phyloP scores from a whole-genome alignment of 176 grass and related monocot genomes.

The Musa schizocarpa region DNA sequence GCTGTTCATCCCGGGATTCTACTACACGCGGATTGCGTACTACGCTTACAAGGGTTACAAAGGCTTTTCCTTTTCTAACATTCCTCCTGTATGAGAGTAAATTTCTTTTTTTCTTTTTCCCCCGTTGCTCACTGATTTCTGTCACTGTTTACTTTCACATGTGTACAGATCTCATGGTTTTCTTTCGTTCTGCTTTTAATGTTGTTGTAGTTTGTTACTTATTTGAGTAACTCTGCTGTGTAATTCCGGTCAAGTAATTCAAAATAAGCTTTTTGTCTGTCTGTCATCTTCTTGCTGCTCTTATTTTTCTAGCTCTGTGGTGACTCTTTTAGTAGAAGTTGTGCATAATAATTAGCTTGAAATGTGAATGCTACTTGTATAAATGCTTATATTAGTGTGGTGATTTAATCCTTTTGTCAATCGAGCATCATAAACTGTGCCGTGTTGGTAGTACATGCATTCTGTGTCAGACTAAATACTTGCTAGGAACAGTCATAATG shows the following conservation, averaged over 20 bases:
- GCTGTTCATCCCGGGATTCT: constrained; percentile 94
- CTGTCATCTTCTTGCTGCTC: not conserved
- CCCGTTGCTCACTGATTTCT: not conserved
- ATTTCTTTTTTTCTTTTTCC: not conserved
- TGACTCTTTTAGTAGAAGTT: not conserved
- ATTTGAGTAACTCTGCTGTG: not conserved
- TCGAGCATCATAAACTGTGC: not conserved
- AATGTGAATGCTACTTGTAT: not conserved
- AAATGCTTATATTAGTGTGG: not conserved
- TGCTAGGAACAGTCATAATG: not conserved
- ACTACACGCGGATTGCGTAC: constrained; percentile 92
- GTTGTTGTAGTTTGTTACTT: not conserved
- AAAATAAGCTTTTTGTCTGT: too few species aligned
- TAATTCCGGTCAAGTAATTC: not conserved
- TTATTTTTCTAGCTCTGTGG: not conserved
- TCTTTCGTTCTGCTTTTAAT: not conserved
- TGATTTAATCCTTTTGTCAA: not conserved
- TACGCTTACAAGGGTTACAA: constrained; percentile 87
- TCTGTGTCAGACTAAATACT: not conserved
- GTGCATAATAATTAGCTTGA: not conserved
- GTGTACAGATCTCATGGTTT: not conserved
- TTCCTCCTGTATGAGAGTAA: constrained; percentile 48
- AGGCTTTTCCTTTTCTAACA: constrained; percentile 94
- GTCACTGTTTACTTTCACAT: not conserved
- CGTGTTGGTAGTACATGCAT: not conserved